Conservation (phyloP, 306 rosid genomes). For the Pyrus pyrifolia region DNA sequence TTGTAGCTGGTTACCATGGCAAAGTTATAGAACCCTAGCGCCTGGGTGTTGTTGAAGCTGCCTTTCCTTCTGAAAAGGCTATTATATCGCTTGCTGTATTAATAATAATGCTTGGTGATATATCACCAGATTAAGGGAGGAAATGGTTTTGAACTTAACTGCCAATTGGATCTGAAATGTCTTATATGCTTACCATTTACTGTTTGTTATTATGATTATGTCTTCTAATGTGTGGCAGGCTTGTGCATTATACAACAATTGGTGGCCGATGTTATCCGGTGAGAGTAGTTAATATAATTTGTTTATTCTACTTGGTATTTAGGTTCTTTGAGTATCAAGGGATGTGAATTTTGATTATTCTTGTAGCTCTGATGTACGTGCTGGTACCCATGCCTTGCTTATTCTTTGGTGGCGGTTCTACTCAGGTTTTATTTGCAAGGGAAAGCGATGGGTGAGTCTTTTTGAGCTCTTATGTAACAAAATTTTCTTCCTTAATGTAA, state of each 20-base stretch:
- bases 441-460: constrained; percentile 60
- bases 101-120: not conserved
- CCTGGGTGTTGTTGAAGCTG: not conserved
- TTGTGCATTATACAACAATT: constrained; percentile 85
- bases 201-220: not conserved
- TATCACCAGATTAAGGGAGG: not conserved
- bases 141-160: not conserved
- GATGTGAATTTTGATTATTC: constrained; percentile 21
- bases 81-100: not conserved
- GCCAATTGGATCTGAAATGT: not conserved
- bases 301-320: constrained; percentile 4
- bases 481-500: not conserved
- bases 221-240: constrained; percentile 48
- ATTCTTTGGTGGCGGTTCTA: constrained; percentile 93
- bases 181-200: not conserved
- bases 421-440: constrained; percentile 69
- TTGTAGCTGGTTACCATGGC: not conserved
- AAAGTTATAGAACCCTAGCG: not conserved
- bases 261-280: constrained; percentile 99
- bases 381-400: constrained; percentile 92
- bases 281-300: constrained; percentile 9
- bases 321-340: not conserved
- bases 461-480: not conserved
- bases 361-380: constrained; percentile 92
- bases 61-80: not conserved